These are phyloP conservation scores for Fusarium sp. DNA, from an alignment of 2,329 filamentous ascomycete genomes.

Conservation along the genomic window DNA sequence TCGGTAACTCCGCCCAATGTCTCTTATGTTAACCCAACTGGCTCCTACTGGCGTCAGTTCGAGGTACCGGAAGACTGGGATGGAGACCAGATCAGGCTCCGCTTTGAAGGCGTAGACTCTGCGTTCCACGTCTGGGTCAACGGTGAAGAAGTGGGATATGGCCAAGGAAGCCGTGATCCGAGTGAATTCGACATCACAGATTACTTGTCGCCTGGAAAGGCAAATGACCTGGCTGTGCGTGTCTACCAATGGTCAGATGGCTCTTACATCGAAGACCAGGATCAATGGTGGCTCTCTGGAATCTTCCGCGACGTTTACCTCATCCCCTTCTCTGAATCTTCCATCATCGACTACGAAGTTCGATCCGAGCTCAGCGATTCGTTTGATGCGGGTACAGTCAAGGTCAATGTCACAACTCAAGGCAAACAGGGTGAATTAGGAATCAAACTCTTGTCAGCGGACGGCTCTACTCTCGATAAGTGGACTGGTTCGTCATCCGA, in stretches of 20 bases:
- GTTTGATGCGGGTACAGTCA: conserved; percentile 67
- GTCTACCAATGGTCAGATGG: conserved; percentile 83
- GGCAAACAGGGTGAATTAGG: conserved; percentile 60
- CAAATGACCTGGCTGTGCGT: conserved; percentile 74
- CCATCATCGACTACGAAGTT: conserved; percentile 59
- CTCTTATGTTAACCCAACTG: conserved; percentile 75
- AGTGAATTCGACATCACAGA: conserved; percentile 80
- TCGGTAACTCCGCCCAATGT: conserved; percentile 77
- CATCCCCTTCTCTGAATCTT: conserved; percentile 70
- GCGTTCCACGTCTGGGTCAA: conserved; percentile 82
- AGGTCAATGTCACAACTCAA: conserved; percentile 64
- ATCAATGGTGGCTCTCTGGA: conserved; percentile 75
- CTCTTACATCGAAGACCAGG: conserved; percentile 80
- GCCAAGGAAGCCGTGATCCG: conserved; percentile 80
- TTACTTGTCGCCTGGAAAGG: conserved; percentile 59
- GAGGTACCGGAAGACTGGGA: conserved; percentile 62
- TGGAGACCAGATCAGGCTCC: conserved; percentile 73
- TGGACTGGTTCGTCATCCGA: conserved; percentile 42
- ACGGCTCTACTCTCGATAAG: conserved; percentile 50
- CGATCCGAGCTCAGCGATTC: conserved; percentile 71
- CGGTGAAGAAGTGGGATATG: conserved; percentile 77
- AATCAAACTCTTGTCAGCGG: conserved; percentile 56
- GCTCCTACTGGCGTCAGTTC: conserved; percentile 75
- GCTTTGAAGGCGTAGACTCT: conserved; percentile 83
- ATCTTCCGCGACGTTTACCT: conserved; percentile 81